Evolutionary conservation across 768 basidiomycete genomes (phyloP).

Genomic region (Gloeophyllum trabeum): DNA sequence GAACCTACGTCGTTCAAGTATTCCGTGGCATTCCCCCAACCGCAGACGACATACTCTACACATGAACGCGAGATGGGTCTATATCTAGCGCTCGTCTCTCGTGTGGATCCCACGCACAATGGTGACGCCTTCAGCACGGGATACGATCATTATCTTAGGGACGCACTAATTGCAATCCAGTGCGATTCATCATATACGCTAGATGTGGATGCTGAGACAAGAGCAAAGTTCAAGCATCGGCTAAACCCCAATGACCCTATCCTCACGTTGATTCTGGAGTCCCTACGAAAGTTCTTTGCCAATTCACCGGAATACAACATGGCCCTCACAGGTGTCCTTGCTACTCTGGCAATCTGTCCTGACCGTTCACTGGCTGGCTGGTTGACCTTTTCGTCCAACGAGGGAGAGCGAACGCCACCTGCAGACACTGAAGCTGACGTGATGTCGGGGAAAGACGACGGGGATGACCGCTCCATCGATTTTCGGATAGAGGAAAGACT

Average conservation of each 20-base stretch:
- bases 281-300: conserved; percentile 68
- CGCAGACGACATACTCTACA: conserved; percentile 65
- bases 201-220: conserved; percentile 26
- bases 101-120: conserved; percentile 58
- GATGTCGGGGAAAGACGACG: conserved; percentile 31
- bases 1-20: conserved; percentile 7
- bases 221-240: conserved; percentile 50
- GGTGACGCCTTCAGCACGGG: conserved; percentile 74
- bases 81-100: conserved; percentile 69
- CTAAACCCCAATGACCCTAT: conserved; percentile 72
- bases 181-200: conserved; percentile 47
- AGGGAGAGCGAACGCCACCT: conserved; percentile 15
- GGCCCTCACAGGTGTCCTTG: conserved; percentile 73
- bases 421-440: conserved; percentile 10
- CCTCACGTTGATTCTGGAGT: conserved; percentile 57
- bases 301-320: conserved; percentile 85
- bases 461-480: conserved; percentile 78
- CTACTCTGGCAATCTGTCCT: conserved; percentile 76
- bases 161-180: conserved; percentile 61
- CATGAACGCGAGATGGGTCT: conserved; percentile 79
- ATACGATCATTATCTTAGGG: conserved; percentile 73
- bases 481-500: conserved; percentile 59
- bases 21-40: conserved; percentile 33
- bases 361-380: conserved; percentile 81
- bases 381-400: conserved; percentile 58